Conservation (phyloP, 2,329 filamentous ascomycete genomes). For the Setomelanomma holmii region DNA sequence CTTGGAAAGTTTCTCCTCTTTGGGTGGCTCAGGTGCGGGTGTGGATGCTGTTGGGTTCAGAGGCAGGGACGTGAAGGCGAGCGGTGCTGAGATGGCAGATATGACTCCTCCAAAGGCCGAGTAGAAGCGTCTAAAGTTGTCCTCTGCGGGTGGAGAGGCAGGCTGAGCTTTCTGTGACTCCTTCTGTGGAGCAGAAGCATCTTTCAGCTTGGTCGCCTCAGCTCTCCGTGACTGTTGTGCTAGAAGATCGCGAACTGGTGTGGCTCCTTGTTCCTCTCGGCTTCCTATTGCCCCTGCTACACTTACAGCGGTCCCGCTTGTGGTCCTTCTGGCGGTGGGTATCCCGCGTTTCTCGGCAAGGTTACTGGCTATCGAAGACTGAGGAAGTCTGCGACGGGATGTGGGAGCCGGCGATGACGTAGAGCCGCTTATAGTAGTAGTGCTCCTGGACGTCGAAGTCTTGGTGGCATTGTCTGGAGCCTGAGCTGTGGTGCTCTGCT, state of each 20-base stretch:
- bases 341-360: slow-evolving; percentile 87
- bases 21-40: slow-evolving; percentile 35
- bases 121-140: slow-evolving; percentile 90
- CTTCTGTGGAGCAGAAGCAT: slow-evolving; percentile 20
- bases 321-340: slow-evolving; percentile 62
- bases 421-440: slow-evolving; percentile 29
- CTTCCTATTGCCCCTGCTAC: slow-evolving; percentile 75
- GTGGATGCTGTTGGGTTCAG: slow-evolving; percentile 55
- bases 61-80: slow-evolving; percentile 92
- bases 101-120: slow-evolving; percentile 88
- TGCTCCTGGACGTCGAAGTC: slow-evolving; percentile 22
- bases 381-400: slow-evolving; percentile 59
- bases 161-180: slow-evolving; percentile 17
- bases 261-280: slow-evolving; percentile 36
- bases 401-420: slow-evolving; percentile 44
- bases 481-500: slow-evolving; percentile 20
- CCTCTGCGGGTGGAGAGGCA: slow-evolving; percentile 60
- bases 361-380: slow-evolving; percentile 88
- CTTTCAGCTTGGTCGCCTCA: slow-evolving; percentile 24
- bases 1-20: slow-evolving; percentile 29
- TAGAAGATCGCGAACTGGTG: slow-evolving; percentile 42
- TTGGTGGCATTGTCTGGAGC: slow-evolving; percentile 16
- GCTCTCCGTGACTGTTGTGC: slow-evolving; percentile 40
- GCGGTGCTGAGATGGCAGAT: slow-evolving; percentile 84
- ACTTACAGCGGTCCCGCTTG: slow-evolving; percentile 74